These are phyloP conservation scores for Poa pratensis DNA, from an alignment of 176 grass and related monocot species.

Conservation along the genomic window DNA sequence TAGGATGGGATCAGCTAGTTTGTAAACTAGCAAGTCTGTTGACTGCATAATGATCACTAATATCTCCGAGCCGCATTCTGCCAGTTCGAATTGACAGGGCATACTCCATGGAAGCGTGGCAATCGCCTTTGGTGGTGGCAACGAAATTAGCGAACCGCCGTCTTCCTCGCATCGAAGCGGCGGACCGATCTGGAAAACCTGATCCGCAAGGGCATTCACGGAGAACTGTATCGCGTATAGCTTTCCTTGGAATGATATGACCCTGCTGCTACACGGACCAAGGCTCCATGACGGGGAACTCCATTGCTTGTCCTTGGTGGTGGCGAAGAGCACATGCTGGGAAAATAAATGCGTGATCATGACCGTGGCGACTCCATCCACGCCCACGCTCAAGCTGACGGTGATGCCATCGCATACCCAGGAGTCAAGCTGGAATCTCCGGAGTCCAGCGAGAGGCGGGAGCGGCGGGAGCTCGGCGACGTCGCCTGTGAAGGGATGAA, in stretches of 20 bases:
- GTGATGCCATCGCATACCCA: background rate
- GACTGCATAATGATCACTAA: background rate
- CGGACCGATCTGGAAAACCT: background rate
- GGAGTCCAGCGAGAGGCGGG: rapidly evolving
- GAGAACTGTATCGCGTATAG: background rate
- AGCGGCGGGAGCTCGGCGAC: background rate
- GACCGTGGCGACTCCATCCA: background rate
- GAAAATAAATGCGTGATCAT: background rate
- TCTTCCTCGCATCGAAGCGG: background rate
- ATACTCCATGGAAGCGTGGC: background rate
- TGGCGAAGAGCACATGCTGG: background rate
- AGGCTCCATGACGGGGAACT: background rate
- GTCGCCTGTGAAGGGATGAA: background rate
- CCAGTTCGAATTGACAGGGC: background rate
- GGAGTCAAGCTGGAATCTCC: background rate
- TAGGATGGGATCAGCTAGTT: background rate
- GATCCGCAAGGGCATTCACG: background rate
- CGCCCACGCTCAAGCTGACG: background rate
- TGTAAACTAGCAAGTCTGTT: background rate
- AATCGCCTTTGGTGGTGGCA: background rate
- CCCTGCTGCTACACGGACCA: background rate
- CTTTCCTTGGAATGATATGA: background rate
- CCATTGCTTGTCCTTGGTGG: background rate
- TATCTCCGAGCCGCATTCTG: background rate
- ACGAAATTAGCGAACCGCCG: background rate